These are phyloP conservation scores for Suillus spraguei DNA, from an alignment of 768 basidiomycete species.

Conservation along the genomic window DNA sequence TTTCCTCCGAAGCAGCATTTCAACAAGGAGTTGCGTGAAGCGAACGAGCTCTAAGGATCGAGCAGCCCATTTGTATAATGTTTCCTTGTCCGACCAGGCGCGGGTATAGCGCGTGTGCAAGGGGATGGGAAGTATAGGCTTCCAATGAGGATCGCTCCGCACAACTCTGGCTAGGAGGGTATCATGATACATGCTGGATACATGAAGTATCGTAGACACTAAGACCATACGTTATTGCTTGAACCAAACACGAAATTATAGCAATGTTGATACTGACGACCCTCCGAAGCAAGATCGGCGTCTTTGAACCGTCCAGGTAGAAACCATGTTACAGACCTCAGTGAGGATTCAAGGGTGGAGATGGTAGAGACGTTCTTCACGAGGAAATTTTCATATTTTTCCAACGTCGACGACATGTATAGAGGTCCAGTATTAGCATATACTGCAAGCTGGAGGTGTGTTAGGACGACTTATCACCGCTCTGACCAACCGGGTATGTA, in stretches of 20 bases:
- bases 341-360: slow-evolving; percentile 82
- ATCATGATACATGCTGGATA: slow-evolving; percentile 94
- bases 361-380: slow-evolving; percentile 86
- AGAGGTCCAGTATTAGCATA: background rate
- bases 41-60: slow-evolving; percentile 74
- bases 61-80: slow-evolving; percentile 77
- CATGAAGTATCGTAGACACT: slow-evolving; percentile 90
- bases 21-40: slow-evolving; percentile 82
- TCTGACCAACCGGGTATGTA: background rate
- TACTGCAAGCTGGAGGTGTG: background rate
- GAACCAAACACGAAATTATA: slow-evolving; percentile 20
- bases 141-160: slow-evolving; percentile 66
- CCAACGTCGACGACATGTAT: slow-evolving; percentile 61
- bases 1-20: slow-evolving; percentile 84
- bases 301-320: slow-evolving; percentile 96
- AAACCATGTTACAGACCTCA: slow-evolving; percentile 93
- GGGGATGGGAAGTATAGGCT: slow-evolving; percentile 73
- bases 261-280: slow-evolving; percentile 60
- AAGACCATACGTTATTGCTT: slow-evolving; percentile 17
- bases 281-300: slow-evolving; percentile 94
- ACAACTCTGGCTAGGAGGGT: slow-evolving; percentile 76
- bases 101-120: slow-evolving; percentile 89
- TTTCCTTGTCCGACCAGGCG: slow-evolving; percentile 76
- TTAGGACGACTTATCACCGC: slow-evolving; percentile 1
- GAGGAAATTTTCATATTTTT: slow-evolving; percentile 81